phyloP scores from a whole-genome alignment of 1,139 yeast species.

The Taiozyma onychis region DNA sequence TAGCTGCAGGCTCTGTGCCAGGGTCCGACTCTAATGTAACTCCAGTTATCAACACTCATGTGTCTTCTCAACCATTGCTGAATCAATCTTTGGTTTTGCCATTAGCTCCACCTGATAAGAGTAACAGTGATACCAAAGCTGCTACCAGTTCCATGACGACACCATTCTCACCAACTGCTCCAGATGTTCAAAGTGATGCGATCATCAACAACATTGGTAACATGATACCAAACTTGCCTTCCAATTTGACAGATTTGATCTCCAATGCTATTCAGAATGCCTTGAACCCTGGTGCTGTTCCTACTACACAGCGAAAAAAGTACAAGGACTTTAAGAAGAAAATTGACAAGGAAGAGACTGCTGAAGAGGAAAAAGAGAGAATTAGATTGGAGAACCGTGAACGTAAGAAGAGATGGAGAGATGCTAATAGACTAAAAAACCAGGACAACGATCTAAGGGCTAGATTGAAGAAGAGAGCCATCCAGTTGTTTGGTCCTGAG shows the following conservation, averaged over 20 bases:
- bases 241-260: constrained; percentile 24
- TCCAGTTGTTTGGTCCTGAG: constrained; percentile 56
- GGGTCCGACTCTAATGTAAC: background rate
- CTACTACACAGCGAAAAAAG: constrained; percentile 8
- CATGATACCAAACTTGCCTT: constrained; percentile 23
- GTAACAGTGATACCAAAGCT: background rate
- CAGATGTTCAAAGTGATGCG: constrained; percentile 18
- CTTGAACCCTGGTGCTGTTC: constrained; percentile 5
- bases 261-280: constrained; percentile 27
- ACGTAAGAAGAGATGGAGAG: constrained; percentile 89
- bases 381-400: constrained; percentile 70
- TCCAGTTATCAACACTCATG: background rate
- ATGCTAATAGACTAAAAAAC: constrained; percentile 71
- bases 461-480: constrained; percentile 71
- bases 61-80: background rate
- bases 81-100: background rate
- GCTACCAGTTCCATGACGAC: constrained; percentile 25
- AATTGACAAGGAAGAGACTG: constrained; percentile 17
- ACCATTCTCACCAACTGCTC: constrained; percentile 10
- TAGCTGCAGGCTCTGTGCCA: background rate
- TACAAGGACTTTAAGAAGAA: constrained; percentile 8
- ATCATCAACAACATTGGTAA: constrained; percentile 17
- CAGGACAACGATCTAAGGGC: constrained; percentile 83
- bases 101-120: background rate
- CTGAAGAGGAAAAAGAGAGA: constrained; percentile 45